Evolutionary conservation across 2,329 filamentous ascomycete genomes (phyloP), one percentile per base, ranked within the genome.

Genomic region (Ceratocystis variospora): DNA sequence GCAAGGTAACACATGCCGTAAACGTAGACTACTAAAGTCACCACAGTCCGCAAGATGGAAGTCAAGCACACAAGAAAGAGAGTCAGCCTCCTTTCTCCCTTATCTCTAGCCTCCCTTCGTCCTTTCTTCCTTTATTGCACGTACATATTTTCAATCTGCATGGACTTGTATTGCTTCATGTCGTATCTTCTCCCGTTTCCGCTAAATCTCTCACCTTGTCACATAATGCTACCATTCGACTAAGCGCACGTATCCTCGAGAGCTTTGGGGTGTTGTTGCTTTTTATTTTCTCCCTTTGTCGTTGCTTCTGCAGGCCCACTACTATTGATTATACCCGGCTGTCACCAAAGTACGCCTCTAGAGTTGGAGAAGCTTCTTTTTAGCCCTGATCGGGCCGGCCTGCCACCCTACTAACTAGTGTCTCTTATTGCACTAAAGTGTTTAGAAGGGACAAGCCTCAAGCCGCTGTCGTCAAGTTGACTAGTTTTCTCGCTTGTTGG

Each of bases 301-400:
- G n/a, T 22, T 25, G 48, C 22, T 53, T 53, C 22, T 12, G 1
- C 10, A 6, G 12, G 28, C 53, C 1, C 37, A 41, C 37, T 41
- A 12, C 37, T 41, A 12, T 12, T 25, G 22, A 33, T 59, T 53
- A 28, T 25, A 25, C 48, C 8, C 15, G 12, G 55, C 33, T 31
- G 17, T 59, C 55, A 19, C 55, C 55, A 59, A 59, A 41, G 37
- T 41, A 41, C 37, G 1, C 33, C 48, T 59, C 28, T n/a, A 4
- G 8, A 53, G 10, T 59, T 59, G 55, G 55, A 59, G 55, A 59
- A 59, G 28, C 55, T 59, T 59, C 8, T 31, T 59, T 59, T 59
- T 59, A 59, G 55, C 28, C 55, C 33, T n/a, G 28, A 59, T 37
- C 55, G 55, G 55, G 28, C 55, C 55, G 37, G 28, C 28, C 28